Base-by-base conservation (phyloP, 176 grass and related monocot genomes). In the Hsuehochloa calcarea region DNA sequence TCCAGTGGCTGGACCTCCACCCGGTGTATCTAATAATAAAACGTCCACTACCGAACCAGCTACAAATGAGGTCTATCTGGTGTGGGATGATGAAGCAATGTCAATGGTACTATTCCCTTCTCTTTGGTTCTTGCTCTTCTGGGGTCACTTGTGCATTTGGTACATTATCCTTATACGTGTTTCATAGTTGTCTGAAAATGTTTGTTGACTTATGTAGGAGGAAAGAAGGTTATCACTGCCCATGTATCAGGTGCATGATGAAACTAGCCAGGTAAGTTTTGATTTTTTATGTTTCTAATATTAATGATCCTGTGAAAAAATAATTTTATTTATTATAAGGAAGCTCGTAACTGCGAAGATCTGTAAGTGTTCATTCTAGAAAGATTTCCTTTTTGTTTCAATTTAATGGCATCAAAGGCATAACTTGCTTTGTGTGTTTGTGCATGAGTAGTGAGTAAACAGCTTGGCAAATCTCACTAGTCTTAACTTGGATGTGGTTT, bases 221-320 rank as follows among this genome's bases (percentile, higher is more conserved):
- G 97, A 99, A 89, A 92, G 97, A 94, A 94, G 97, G 85, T 80
- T 99, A 68, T 91, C 92, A 0, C 66, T 92, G 25, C 50, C 88
- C 15, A 96, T 91, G 61, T 99, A 99, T 89, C 93, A 92, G 86
- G 88, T 99, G 90, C 97, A 96, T 94, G 97, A 99, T 83, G 97
- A 99, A 99, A 99, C 97, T 85, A 99, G 93, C 93, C 93, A 99
- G 97, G 97, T 99, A 99, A 99, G 97, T 99, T 87, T 8, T 92
- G 79, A 39, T 49, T 86, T 86, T 67, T 78, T 76, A 70, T 82
- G 55, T 79, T 94, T 85, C 13, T 84, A 92, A 62, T 74, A 69
- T 87, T 79, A 68, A 80, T 89, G 35, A 38, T 40, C 43, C 37
- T 68, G 25, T 26, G 40, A 65, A 43, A 39, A 49, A 60, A 12